Evolutionary conservation across 2,329 filamentous ascomycete genomes (phyloP).

Genomic region (Colletotrichum godetiae): DNA sequence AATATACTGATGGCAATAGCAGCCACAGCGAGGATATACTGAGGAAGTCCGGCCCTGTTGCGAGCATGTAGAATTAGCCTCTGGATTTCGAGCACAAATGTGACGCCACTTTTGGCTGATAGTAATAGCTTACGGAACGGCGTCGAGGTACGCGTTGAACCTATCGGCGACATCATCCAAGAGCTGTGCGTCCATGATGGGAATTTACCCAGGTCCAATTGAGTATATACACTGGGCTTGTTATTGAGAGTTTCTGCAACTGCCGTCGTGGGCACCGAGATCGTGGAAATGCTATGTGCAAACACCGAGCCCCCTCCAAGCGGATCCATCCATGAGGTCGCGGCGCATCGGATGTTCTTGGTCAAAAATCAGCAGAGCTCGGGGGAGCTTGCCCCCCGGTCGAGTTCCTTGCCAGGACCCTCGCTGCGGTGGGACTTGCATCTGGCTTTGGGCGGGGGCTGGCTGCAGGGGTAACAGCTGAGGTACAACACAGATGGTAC

Average conservation of each 20-base stretch:
- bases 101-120: slow-evolving; percentile 16
- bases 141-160: slow-evolving; percentile 17
- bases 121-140: slow-evolving; percentile 26
- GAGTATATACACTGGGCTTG: background rate
- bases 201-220: background rate
- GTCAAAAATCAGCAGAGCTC: slow-evolving; percentile 33
- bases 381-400: slow-evolving; percentile 29
- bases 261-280: background rate
- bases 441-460: background rate
- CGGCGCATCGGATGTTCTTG: slow-evolving; percentile 23
- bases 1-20: slow-evolving; percentile 45
- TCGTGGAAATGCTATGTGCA: background rate
- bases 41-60: slow-evolving; percentile 37
- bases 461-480: slow-evolving; percentile 4
- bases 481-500: background rate
- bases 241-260: background rate
- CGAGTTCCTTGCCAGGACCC: background rate
- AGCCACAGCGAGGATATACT: slow-evolving; percentile 43
- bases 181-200: slow-evolving; percentile 23
- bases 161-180: slow-evolving; percentile 22
- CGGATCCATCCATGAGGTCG: background rate
- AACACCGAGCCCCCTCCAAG: background rate
- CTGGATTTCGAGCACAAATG: background rate
- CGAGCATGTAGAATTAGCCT: background rate
- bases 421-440: background rate